Conservation (phyloP, 345 rosid genomes). For the Noccaea bulbosa region DNA sequence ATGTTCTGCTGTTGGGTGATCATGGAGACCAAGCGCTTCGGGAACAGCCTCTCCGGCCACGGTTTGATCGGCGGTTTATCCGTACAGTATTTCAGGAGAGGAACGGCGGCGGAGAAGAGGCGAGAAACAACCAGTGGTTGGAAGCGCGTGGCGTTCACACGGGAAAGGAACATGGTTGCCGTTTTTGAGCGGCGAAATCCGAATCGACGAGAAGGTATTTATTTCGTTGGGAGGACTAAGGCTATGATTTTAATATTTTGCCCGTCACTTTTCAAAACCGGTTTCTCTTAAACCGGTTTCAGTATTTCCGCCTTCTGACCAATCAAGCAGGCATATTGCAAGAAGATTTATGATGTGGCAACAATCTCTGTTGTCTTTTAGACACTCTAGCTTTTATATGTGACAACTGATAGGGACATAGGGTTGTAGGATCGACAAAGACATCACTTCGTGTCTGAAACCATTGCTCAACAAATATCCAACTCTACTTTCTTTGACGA, state of each 20-base stretch:
- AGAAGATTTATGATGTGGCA: too few relatives aligned
- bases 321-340: too few relatives aligned
- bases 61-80: constrained; percentile 81
- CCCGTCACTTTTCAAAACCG: background rate
- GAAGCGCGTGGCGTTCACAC: constrained; percentile 20
- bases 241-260: constrained; percentile 5
- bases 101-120: constrained; percentile 8
- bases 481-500: background rate
- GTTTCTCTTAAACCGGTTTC: background rate
- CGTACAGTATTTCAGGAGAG: constrained; percentile 49
- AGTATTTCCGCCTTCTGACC: too few relatives aligned
- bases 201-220: background rate
- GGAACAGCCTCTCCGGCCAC: constrained; percentile 83
- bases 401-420: too few relatives aligned
- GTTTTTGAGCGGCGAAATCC: constrained; percentile 7
- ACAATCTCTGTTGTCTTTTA: too few relatives aligned
- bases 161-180: constrained; percentile 25
- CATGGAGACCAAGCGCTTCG: constrained; percentile 76
- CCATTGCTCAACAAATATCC: too few relatives aligned
- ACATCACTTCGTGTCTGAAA: too few relatives aligned
- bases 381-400: too few relatives aligned
- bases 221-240: background rate
- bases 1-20: constrained; percentile 77
- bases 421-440: too few relatives aligned
- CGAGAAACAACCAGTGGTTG: background rate